Conservation (phyloP, 495 filamentous ascomycete species). For the Apodospora peruviana region DNA sequence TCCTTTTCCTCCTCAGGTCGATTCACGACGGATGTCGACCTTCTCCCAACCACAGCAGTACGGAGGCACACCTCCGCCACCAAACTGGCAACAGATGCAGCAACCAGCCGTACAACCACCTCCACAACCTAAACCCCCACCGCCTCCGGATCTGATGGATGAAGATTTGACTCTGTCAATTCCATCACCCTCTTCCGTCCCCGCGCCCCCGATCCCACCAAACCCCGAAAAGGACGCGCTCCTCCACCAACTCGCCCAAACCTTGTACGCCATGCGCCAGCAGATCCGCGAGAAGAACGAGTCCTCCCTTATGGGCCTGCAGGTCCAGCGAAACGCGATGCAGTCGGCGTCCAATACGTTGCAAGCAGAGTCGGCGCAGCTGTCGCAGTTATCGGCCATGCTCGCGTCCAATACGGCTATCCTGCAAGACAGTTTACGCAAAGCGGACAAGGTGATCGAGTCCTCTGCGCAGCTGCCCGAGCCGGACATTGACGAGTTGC, state of each 20-base stretch:
- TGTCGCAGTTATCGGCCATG: slow-evolving; percentile 61
- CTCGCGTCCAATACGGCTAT: slow-evolving; percentile 72
- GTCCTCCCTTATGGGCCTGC: slow-evolving; percentile 65
- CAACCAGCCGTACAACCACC: slow-evolving; percentile 5
- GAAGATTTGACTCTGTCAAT: slow-evolving; percentile 63
- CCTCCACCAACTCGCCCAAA: slow-evolving; percentile 66
- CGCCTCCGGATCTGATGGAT: slow-evolving; percentile 61
- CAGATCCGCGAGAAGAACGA: slow-evolving; percentile 59
- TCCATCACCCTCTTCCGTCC: slow-evolving; percentile 45
- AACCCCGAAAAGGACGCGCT: slow-evolving; percentile 96
- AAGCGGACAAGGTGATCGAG: slow-evolving; percentile 74
- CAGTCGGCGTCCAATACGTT: slow-evolving; percentile 58
- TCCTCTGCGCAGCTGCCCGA: slow-evolving; percentile 48
- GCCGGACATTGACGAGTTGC: slow-evolving; percentile 71
- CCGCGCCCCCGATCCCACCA: slow-evolving; percentile 81
- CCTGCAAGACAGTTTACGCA: slow-evolving; percentile 66
- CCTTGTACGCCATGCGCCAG: slow-evolving; percentile 60
- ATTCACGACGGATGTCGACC: slow-evolving; percentile 22
- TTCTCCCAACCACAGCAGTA: slow-evolving; percentile 22
- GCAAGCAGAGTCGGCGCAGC: slow-evolving; percentile 62
- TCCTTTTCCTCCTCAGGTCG: slow-evolving; percentile 13
- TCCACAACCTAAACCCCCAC: slow-evolving; percentile 40
- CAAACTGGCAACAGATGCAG: slow-evolving; percentile 17
- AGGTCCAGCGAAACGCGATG: slow-evolving; percentile 75
- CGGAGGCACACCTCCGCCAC: slow-evolving; percentile 13